These are phyloP conservation scores for Debaryomycetaceae sp. DNA, from an alignment of 1,139 yeast genomes.

Conservation along the genomic window DNA sequence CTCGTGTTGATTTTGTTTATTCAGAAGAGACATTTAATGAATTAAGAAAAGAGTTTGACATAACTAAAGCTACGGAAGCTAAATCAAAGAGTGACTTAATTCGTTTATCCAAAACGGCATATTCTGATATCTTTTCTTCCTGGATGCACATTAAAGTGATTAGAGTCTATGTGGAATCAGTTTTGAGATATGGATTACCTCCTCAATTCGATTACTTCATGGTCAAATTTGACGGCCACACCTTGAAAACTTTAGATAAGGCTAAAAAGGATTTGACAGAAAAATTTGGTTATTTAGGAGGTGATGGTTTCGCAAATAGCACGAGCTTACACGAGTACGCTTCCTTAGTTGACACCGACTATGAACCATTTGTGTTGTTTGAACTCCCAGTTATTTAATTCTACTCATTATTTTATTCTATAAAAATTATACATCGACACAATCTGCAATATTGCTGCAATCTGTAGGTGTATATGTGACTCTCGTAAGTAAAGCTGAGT, in stretches of 20 bases:
- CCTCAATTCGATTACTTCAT: constrained; percentile 78
- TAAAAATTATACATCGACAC: no score
- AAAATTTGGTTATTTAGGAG: constrained; percentile 87
- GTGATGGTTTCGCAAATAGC: constrained; percentile 74
- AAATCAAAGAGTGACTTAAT: constrained; percentile 74
- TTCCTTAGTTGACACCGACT: constrained; percentile 86
- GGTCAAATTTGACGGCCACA: constrained; percentile 38
- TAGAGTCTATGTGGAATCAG: constrained; percentile 58
- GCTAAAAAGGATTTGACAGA: constrained; percentile 66
- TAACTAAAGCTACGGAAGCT: constrained; percentile 71
- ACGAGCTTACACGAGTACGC: constrained; percentile 80
- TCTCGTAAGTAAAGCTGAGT: no score
- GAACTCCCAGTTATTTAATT: constrained; percentile 38
- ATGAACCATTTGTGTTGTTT: constrained; percentile 92
- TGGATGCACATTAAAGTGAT: constrained; percentile 85
- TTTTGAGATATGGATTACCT: constrained; percentile 92
- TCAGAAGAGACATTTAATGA: constrained; percentile 73
- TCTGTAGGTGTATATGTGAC: no score
- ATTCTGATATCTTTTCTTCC: constrained; percentile 74
- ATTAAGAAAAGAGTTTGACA: constrained; percentile 73
- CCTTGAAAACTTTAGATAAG: constrained; percentile 45
- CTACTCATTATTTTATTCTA: background rate
- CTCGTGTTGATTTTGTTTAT: constrained; percentile 83
- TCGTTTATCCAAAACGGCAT: constrained; percentile 83
- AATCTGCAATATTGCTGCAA: no score